Evolutionary conservation across 2,329 filamentous ascomycete species (phyloP).

Genomic region (Xenoacremonium recifei): DNA sequence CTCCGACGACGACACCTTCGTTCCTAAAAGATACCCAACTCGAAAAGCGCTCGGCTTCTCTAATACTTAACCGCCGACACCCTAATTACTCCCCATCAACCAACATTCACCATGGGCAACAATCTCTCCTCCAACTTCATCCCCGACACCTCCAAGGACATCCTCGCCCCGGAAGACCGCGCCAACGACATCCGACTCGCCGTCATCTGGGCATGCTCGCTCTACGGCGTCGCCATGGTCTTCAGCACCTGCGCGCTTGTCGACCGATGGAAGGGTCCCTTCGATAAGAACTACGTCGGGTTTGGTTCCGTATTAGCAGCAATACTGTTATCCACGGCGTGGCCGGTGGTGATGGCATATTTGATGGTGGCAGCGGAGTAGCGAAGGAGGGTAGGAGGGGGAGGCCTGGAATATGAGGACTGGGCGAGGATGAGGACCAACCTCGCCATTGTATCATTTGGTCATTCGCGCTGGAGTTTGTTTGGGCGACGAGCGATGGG

Average conservation of each 20-base stretch:
- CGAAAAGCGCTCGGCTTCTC: not conserved
- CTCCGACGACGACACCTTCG: not conserved
- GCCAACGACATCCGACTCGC: slow-evolving; percentile 30
- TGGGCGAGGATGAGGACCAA: too few relatives aligned
- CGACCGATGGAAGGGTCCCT: slow-evolving; percentile 41
- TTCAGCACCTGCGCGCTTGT: slow-evolving; percentile 41
- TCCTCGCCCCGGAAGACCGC: slow-evolving; percentile 31
- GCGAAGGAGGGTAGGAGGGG: not conserved
- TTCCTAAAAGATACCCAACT: not conserved
- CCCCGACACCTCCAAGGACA: slow-evolving; percentile 36
- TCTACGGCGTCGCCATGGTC: slow-evolving; percentile 41
- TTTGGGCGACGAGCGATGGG: too few relatives aligned
- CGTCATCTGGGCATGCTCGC: slow-evolving; percentile 32
- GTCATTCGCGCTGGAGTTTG: too few relatives aligned
- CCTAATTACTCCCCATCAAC: not conserved
- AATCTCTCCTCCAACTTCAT: slow-evolving; percentile 39
- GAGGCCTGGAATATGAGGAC: too few relatives aligned
- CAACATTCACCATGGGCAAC: slow-evolving; percentile 33
- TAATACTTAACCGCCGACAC: not conserved
- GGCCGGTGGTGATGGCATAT: slow-evolving; percentile 37
- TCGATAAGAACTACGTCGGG: slow-evolving; percentile 31
- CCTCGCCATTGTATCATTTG: too few relatives aligned
- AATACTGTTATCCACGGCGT: slow-evolving; percentile 31
- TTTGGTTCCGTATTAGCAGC: slow-evolving; percentile 29
- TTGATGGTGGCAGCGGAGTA: slow-evolving; percentile 19